Evolutionary conservation across 495 filamentous ascomycete genomes (phyloP), one percentile per base, ranked within the genome.

Genomic region (Aspergillus bertholletiae): DNA sequence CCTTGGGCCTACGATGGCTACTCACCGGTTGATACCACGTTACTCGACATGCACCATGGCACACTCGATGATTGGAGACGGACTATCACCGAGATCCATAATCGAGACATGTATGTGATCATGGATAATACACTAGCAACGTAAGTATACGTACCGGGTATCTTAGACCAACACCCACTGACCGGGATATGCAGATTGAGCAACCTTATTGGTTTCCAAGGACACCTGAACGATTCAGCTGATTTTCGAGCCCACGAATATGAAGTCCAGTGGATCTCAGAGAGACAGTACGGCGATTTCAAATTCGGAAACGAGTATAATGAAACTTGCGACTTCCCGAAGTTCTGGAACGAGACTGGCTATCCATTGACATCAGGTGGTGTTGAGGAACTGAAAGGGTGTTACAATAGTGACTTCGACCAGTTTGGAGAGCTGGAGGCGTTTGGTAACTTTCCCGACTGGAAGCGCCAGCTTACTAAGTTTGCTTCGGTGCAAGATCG

Each of bases 401-500:
- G 86, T 65, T 84, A 82, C 60, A 66, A 88, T 65, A 86, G 84
- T 58, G 86, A 89, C 28, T 89, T 88, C 55, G 86, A 88, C 30
- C 76, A 87, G 66, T 88, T 85, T 51, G 86, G 85, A 39, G 84
- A 88, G 55, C 80, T 80, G 22, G 84, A 85, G 63, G 82, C 85
- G 11, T 88, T 88, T 57, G 86, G 85, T 51, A 80, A 84, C 27
- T 87, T 74, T 47, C 84, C 84, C 1, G 84, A 88, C 58, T 89
- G 83, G 80, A 71, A 87, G 59, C 76, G 79, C 58, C 80, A 89
- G 65, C 73, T 90, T 30, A 79, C 86, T 15, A 89, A 89, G 57
- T 89, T 89, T 63, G 84, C 85, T 24, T 87, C 80, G 32, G 87
- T 89, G 4, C 87, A 90, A 67, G 87, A 90, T 62, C 84, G 87